Conservation (phyloP, 2,329 filamentous ascomycete species). For the Phialophora macrospora region DNA sequence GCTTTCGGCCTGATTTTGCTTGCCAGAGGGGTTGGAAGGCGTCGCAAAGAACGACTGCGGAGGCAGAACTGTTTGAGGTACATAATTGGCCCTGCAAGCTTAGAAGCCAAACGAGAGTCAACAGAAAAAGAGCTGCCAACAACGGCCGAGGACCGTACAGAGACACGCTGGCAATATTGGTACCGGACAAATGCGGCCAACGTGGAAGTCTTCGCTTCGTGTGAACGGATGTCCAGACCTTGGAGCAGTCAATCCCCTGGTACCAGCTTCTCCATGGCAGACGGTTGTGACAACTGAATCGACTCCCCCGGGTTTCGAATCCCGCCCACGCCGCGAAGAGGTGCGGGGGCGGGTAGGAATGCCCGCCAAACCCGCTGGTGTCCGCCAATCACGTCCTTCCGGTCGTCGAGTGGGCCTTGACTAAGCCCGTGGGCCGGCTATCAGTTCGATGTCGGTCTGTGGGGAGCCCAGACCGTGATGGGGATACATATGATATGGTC, state of each 20-base stretch:
- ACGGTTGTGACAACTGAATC: not conserved
- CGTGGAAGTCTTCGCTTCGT: not conserved
- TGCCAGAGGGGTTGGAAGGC: not conserved
- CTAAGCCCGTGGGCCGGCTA: not conserved
- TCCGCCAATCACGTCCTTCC: constrained; percentile 14
- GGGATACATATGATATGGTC: constrained; percentile 7
- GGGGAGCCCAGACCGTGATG: constrained; percentile 5
- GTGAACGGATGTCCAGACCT: not conserved
- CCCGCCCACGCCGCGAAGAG: constrained; percentile 13
- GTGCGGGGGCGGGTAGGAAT: constrained; percentile 20
- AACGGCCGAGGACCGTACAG: not conserved
- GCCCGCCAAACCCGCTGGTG: not conserved
- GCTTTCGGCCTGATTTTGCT: not conserved
- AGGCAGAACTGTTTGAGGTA: not conserved
- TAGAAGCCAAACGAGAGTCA: not conserved
- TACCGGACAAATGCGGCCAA: not conserved
- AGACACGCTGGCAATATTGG: not conserved
- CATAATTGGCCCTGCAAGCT: not conserved
- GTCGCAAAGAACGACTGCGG: not conserved
- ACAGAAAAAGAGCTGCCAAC: not conserved
- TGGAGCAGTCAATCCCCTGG: not conserved
- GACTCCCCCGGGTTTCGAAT: constrained; percentile 29
- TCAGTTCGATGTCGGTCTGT: not conserved
- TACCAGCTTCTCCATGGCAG: not conserved
- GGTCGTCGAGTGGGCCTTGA: not conserved